Base-by-base conservation (phyloP, 164 flowering plant genomes). In the Nelumbo lutea region DNA sequence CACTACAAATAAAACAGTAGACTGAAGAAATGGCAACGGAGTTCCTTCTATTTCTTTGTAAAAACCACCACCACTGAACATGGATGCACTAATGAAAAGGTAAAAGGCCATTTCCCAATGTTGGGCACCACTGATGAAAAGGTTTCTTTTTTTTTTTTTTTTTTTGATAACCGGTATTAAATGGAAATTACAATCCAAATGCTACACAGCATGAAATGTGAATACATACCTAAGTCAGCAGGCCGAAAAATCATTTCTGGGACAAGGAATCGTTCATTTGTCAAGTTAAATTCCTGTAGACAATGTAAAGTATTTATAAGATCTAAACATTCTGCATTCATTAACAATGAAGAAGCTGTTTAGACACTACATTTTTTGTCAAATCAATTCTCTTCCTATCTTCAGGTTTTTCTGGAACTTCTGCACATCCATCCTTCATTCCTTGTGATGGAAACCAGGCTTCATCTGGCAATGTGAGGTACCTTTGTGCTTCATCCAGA, bases 201-300 rank as follows among this genome's bases (percentile, higher is more conserved):
- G 27, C 27, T 27, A 27, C 39, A 67, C 47, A 56, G 46, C 46
- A 53, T 41, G 41, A 61, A 27, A 57, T 38, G 60, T 2, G 27
- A 58, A 73, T 59, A 81, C 86, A 71, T 1, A 95, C 97, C 99
- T 65, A 95, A 82, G 82, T 95, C 98, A 75, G 97, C 86, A 64
- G 99, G 99, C 68, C 82, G 96, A 76, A 95, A 95, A 51, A 95
- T 77, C 99, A 92, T 90, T 80, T 95, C 99, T 9, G 98, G 99
- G 27, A 95, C 98, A 77, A 95, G 88, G 75, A 95, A 95, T 9
- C 97, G 96, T 78, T 95, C 98, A 77, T 92, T 95, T 9, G 94
- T 89, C 76, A 95, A 84, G 74, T 80, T 84, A 73, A 95, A 85
- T 79, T 95, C 97, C 99, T 92, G 87, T 69, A 76, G 9, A 68